Base-by-base conservation (phyloP, 129 eudicot species). In the Flaveria ramosissima region DNA sequence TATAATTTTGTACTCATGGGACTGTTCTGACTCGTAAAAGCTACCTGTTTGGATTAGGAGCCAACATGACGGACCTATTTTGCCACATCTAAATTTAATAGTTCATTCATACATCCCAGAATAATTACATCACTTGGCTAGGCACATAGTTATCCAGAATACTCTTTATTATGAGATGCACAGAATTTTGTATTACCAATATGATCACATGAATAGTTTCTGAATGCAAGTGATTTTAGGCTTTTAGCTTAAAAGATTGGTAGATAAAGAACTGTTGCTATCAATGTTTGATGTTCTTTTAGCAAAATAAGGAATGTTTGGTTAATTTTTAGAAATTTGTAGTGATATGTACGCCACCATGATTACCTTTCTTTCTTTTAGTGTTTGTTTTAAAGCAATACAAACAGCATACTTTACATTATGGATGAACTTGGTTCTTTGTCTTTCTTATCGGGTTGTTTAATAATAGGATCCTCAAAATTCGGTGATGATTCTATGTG, bases 401-500 rank as follows among this genome's bases (percentile, higher is more conserved):
- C 20, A 62, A 75, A 75, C 61, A 46, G 14, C 21, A 24, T 59
- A 32, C 21, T 61, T 53, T 24, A 16, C 32, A 68, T 14, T 53
- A 56, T 61, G 50, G 27, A 7, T 39, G 71, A 32, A 66, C 42
- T 19, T 76, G 39, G 23, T 66, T 65, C 14, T 48, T 71, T 30
- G 15, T 67, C 9, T n/a, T 59, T 52, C 79, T 70, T 63, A 15
- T 9, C 71, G 26, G 43, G 14, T 71, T 32, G 52, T 50, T 48
- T 61, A 41, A 62, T 67, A 76, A 51, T 71, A 92, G 98, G 98
- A 92, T 82, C 96, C 98, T 41, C 50, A 70, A 75, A 90, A 88
- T 78, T 70, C 89, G 9, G 82, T 85, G 81, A 82, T 85, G 71
- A 84, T 90, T 41, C 9, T 84, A 60, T 92, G 98, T 82, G 98